Conservation (phyloP, 1,284 basidiomycete species). For the Ustilago nuda region DNA sequence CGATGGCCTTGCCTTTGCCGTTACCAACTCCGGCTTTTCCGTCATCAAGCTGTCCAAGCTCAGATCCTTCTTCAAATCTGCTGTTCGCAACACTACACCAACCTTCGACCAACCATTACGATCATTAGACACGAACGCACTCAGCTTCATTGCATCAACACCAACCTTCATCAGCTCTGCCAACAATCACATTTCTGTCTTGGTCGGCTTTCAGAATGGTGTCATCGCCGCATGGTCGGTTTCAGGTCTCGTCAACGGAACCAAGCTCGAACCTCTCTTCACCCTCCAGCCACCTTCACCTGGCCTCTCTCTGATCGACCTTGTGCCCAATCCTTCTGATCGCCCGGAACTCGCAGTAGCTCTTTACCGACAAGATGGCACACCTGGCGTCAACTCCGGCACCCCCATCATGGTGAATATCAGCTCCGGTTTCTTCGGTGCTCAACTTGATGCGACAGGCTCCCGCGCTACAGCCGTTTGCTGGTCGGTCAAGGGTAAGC, state of each 20-base stretch:
- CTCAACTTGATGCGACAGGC: constrained; percentile 36
- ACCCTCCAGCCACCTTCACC: constrained; percentile 45
- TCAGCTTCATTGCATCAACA: constrained; percentile 28
- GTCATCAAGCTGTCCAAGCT: constrained; percentile 62
- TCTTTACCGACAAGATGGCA: constrained; percentile 66
- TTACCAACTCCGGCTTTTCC: constrained; percentile 68
- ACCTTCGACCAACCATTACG: constrained; percentile 25
- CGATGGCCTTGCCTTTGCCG: constrained; percentile 70
- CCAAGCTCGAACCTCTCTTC: constrained; percentile 38
- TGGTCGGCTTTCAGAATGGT: constrained; percentile 55
- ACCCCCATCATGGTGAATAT: constrained; percentile 50
- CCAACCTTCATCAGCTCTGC: constrained; percentile 51
- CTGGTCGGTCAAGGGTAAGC: constrained; percentile 89
- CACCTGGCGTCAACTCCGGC: constrained; percentile 60
- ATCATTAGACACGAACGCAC: constrained; percentile 31
- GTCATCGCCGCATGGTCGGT: constrained; percentile 53
- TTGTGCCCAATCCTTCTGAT: constrained; percentile 72
- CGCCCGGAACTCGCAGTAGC: constrained; percentile 69
- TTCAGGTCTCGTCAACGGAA: constrained; percentile 27
- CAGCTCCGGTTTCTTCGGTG: constrained; percentile 38
- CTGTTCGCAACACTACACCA: constrained; percentile 46
- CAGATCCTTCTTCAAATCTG: constrained; percentile 42
- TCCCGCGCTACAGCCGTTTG: constrained; percentile 72
- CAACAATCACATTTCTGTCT: constrained; percentile 33
- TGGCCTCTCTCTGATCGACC: constrained; percentile 37